Base-by-base conservation (phyloP, 2,329 filamentous ascomycete genomes). In the Escovopsis weberi region DNA sequence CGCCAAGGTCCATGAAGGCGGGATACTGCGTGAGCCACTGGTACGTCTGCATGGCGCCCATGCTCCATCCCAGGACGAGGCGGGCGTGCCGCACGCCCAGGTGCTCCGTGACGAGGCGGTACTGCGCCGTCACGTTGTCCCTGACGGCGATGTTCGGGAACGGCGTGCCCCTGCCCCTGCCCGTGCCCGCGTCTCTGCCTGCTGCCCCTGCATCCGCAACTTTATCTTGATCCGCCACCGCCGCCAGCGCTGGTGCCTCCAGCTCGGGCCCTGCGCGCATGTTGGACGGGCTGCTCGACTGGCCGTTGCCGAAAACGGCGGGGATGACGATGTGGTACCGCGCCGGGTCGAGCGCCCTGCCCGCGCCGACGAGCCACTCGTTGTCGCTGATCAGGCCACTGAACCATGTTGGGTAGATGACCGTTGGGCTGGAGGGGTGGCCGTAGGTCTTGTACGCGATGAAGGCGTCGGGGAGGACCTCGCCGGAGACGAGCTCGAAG, bases 381-480 rank as follows among this genome's bases (percentile, higher is more conserved):
- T 88, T 88, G 53, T 84, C 78, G 2, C 69, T 64, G 47, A 88
- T 83, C 3, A 61, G 65, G 62, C 59, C 59, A 42, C 56, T 59
- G 56, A 79, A 88, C 83, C 83, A 88, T 2, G 78, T 78, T 2
- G 83, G 84, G 53, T 88, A 88, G 47, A 88, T 72, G 45, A 88
- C 74, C 2, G 76, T 77, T 7, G 82, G 82, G 6, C 63, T 66
- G 0, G 64, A 69, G 0, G 72, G 56, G 43, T 78, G 66, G 18
- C 84, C 84, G 50, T 82, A 80, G 0, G 82, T 85, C 59, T 82
- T 86, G 67, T 85, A 89, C 12, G 82, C 81, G 42, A 89, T 75
- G 53, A 74, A 72, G 2, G 84, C 83, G 50, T 74, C 58, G 2
- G 71, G 67, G 15, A 88, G 68, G 6, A 62, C 67, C n/a, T 65